Base-by-base conservation (phyloP, 2,329 filamentous ascomycete genomes). In the Talaromyces sp. region DNA sequence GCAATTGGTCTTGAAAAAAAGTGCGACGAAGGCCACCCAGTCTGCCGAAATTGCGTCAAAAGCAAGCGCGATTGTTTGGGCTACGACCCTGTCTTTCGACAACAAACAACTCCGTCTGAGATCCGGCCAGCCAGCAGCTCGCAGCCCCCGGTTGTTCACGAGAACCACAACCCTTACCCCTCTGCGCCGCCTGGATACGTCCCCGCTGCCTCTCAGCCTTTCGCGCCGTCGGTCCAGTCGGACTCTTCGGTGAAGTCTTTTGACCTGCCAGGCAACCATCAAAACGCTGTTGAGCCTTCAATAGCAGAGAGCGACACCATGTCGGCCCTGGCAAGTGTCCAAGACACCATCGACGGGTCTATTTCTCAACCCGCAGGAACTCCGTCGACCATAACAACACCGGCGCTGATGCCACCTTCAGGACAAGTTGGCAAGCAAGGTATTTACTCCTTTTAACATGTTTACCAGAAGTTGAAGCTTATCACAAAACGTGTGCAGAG, bases 11-110 rank as follows among this genome's bases (percentile, higher is more conserved):
- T 25, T 47, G 19, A 42, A 56, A 68, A 64, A 67, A 75, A 97
- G 95, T 99, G 95, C 80, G 95, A 98, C 85, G 95, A 99, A 82
- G 88, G 87, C 64, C 92, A 96, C 76, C 95, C 95, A 25, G 88
- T 89, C 63, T 99, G 95, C 82, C 79, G 85, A 68, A 88, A 88
- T 72, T 88, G 86, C 70, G 81, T 84, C 67, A 88, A 88, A 72
- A 87, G 84, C 75, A 88, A 88, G 72, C 84, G 86, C 69, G 84
- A 87, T 72, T 88, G 86, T 70, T 73, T 87, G 64, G 86, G 86
- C 63, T 88, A 88, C 82, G 86, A 88, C 70, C 85, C 85, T 39
- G 85, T 88, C 65, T 88, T 88, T 79, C 85, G 75, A 88, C 92
- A 78, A 92, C 86, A 88, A 69, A 78, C 84, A 53, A 85, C 87